Evolutionary conservation across 805 yeast genomes (phyloP).

Genomic region (Yamadazyma paraphyllophila): DNA sequence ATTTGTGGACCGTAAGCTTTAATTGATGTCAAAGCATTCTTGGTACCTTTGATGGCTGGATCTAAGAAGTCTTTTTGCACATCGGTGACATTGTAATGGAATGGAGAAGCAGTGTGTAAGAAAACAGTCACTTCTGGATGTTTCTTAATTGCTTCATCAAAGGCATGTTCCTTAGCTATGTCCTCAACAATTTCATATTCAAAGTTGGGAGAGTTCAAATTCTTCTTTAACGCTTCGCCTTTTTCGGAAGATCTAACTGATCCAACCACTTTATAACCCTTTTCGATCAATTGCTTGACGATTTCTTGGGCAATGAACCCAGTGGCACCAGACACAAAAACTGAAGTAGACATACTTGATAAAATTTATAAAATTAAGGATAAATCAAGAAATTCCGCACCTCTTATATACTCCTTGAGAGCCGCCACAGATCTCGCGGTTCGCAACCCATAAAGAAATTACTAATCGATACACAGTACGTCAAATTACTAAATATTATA

Average conservation of each 20-base stretch:
- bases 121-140: constrained; percentile 53
- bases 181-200: constrained; percentile 48
- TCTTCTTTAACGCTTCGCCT: constrained; percentile 31
- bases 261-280: constrained; percentile 43
- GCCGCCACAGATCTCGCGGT: neutral
- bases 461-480: neutral
- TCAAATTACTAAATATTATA: neutral
- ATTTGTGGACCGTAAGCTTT: constrained; percentile 41
- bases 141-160: constrained; percentile 43
- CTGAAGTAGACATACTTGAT: constrained; percentile 16
- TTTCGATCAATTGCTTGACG: constrained; percentile 37
- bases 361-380: too few relatives aligned
- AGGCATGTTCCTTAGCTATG: constrained; percentile 44
- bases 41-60: constrained; percentile 59
- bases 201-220: constrained; percentile 32
- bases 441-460: neutral
- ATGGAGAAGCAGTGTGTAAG: constrained; percentile 63
- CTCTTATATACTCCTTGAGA: too few relatives aligned
- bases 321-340: constrained; percentile 52
- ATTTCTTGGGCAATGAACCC: constrained; percentile 55
- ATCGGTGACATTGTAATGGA: constrained; percentile 42
- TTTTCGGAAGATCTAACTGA: constrained; percentile 13
- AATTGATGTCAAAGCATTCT: constrained; percentile 50
- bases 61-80: constrained; percentile 50
- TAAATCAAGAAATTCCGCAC: too few relatives aligned